Conservation (phyloP, 2,329 filamentous ascomycete species). For the Fusarium pseudoanthophilum region DNA sequence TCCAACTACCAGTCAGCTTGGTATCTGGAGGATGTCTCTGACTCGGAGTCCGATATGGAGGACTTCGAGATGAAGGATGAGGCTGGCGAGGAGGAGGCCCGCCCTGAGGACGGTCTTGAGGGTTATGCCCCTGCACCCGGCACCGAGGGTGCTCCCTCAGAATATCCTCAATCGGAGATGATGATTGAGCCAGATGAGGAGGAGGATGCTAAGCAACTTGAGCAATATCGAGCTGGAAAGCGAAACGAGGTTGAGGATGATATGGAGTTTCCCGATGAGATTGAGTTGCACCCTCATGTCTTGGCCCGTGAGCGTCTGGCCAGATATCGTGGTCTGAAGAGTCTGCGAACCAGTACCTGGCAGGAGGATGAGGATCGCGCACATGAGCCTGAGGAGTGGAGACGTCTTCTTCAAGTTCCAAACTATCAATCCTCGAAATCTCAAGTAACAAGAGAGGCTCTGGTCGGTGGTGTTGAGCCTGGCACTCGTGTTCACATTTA, state of each 20-base stretch:
- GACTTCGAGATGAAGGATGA: conserved; percentile 70
- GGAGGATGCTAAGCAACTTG: conserved; percentile 78
- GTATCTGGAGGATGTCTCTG: conserved; percentile 85
- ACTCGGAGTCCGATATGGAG: conserved; percentile 86
- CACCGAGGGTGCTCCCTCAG: conserved; percentile 83
- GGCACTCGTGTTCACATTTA: conserved; percentile 87
- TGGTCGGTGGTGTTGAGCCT: conserved; percentile 86
- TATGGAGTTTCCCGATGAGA: conserved; percentile 95
- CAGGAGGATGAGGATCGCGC: conserved; percentile 87
- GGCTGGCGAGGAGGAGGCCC: conserved; percentile 64
- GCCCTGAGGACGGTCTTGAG: conserved; percentile 86
- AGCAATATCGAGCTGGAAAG: conserved; percentile 81
- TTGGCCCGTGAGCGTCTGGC: conserved; percentile 85
- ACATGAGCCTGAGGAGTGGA: conserved; percentile 91
- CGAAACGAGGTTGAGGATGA: conserved; percentile 88
- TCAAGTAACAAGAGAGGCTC: conserved; percentile 79
- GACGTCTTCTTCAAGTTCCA: conserved; percentile 83
- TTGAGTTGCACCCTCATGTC: conserved; percentile 90
- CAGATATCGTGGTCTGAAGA: conserved; percentile 92
- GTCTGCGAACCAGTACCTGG: conserved; percentile 87
- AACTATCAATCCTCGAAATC: conserved; percentile 89
- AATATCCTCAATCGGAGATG: conserved; percentile 94
- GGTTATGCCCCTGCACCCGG: conserved; percentile 72
- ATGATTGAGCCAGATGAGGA: conserved; percentile 90
- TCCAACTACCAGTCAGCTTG: conserved; percentile 95